These are phyloP conservation scores for Tolypocladium ovalisporum DNA, from an alignment of 2,329 filamentous ascomycete genomes.

Conservation along the genomic window DNA sequence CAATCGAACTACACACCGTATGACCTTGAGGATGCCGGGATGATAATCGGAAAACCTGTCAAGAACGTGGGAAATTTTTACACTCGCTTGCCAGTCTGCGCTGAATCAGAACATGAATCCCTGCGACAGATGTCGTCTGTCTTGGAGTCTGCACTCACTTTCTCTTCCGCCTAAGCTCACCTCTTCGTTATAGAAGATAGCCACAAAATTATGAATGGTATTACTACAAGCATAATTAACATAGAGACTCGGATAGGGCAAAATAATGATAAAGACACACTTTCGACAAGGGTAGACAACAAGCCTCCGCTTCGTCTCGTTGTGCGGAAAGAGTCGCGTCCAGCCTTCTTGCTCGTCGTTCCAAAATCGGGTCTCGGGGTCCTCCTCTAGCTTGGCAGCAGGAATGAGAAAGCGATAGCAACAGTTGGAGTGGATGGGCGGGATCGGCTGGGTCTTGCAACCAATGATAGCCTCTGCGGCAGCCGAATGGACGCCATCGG, in stretches of 20 bases:
- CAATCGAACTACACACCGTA: constrained; percentile 11
- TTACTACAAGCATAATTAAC: constrained; percentile 9
- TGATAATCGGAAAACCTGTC: constrained; percentile 16
- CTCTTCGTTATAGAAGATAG: constrained; percentile 16
- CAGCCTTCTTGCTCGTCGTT: constrained; percentile 14
- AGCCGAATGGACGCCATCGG: constrained; percentile 30
- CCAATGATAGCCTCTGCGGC: constrained; percentile 18
- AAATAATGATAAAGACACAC: constrained; percentile 6
- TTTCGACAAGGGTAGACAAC: constrained; percentile 22
- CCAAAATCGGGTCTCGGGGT: constrained; percentile 19
- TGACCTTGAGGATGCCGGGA: constrained; percentile 12
- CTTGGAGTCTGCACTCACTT: constrained; percentile 3
- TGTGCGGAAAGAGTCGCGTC: constrained; percentile 12
- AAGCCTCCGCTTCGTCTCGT: constrained; percentile 13
- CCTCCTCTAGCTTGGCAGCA: constrained; percentile 13
- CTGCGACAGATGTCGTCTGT: neutral
- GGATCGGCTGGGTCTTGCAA: constrained; percentile 11
- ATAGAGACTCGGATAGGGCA: too few species aligned
- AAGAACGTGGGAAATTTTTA: constrained; percentile 16
- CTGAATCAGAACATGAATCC: neutral
- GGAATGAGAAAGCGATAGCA: constrained; percentile 26
- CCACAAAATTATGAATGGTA: constrained; percentile 23
- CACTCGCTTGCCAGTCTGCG: constrained; percentile 19
- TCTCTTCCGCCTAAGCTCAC: constrained; percentile 7
- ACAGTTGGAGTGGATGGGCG: constrained; percentile 17